Conservation (phyloP, 192 early-diverging fungal species). For the Piromyces finnis region DNA sequence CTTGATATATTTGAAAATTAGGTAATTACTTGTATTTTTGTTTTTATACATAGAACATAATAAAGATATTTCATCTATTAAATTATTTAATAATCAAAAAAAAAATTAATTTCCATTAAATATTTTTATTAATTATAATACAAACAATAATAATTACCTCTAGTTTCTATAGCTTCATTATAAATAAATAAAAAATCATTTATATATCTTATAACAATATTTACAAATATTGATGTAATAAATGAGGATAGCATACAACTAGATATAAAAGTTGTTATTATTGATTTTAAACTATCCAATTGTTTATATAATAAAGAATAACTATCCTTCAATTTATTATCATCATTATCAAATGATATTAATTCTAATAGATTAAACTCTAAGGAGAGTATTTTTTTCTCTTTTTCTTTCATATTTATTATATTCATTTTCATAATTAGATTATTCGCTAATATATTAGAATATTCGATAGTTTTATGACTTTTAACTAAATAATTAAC, state of each 20-base stretch:
- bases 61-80: too few relatives aligned
- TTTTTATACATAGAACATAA: too few relatives aligned
- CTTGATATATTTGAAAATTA: too few relatives aligned
- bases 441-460: not conserved
- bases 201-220: not conserved
- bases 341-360: not conserved
- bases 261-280: not conserved
- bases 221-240: not conserved
- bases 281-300: not conserved
- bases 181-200: too few relatives aligned
- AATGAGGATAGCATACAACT: not conserved
- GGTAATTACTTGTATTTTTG: too few relatives aligned
- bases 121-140: too few relatives aligned
- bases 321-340: not conserved
- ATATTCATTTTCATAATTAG: not conserved
- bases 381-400: not conserved
- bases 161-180: too few relatives aligned
- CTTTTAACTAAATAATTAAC: not conserved
- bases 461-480: not conserved
- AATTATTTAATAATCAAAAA: too few relatives aligned
- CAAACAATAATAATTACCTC: too few relatives aligned
- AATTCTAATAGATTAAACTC: not conserved
- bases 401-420: not conserved
- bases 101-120: too few relatives aligned
- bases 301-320: not conserved